These are phyloP conservation scores for Colletotrichum spaethianum DNA, from an alignment of 2,329 filamentous ascomycete species.

Conservation along the genomic window DNA sequence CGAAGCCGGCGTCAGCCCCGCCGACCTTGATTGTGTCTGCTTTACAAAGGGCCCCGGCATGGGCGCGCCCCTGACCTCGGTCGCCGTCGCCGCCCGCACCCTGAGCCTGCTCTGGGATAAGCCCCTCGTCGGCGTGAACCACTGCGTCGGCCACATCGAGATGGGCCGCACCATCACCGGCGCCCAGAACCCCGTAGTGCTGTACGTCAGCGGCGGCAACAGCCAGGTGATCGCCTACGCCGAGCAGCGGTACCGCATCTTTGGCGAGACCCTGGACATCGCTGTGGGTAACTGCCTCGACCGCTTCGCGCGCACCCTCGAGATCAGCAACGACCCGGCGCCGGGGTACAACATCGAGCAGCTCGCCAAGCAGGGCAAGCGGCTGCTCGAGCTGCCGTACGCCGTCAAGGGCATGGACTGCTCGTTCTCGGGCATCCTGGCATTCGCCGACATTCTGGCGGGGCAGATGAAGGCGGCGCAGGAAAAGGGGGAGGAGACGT, in stretches of 20 bases:
- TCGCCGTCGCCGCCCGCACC: constrained; percentile 88
- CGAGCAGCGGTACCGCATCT: constrained; percentile 94
- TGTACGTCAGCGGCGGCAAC: constrained; percentile 97
- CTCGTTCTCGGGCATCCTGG: constrained; percentile 93
- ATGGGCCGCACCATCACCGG: constrained; percentile 97
- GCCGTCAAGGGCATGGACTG: constrained; percentile 99
- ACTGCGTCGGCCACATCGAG: constrained; percentile 98
- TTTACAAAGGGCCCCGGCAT: constrained; percentile 97
- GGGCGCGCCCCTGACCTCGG: constrained; percentile 91
- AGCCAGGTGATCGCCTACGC: constrained; percentile 98
- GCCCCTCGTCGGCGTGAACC: constrained; percentile 94
- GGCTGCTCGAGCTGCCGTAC: constrained; percentile 90
- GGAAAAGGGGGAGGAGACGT: constrained; percentile 66
- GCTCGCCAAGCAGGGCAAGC: constrained; percentile 81
- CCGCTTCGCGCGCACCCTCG: constrained; percentile 91
- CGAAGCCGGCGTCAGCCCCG: constrained; percentile 72
- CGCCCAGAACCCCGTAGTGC: constrained; percentile 90
- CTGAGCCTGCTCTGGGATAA: constrained; percentile 88
- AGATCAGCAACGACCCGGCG: constrained; percentile 94
- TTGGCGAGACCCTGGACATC: constrained; percentile 97
- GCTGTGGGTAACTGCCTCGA: constrained; percentile 98
- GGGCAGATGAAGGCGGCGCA: constrained; percentile 69
- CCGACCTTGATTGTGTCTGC: constrained; percentile 90
- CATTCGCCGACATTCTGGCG: constrained; percentile 85
- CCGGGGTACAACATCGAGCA: constrained; percentile 99